Percentiles rank a stretch among this genome's conserved stretches.
Conservation (phyloP, 73 alveolate species). For the Effrenium voratum region DNA sequence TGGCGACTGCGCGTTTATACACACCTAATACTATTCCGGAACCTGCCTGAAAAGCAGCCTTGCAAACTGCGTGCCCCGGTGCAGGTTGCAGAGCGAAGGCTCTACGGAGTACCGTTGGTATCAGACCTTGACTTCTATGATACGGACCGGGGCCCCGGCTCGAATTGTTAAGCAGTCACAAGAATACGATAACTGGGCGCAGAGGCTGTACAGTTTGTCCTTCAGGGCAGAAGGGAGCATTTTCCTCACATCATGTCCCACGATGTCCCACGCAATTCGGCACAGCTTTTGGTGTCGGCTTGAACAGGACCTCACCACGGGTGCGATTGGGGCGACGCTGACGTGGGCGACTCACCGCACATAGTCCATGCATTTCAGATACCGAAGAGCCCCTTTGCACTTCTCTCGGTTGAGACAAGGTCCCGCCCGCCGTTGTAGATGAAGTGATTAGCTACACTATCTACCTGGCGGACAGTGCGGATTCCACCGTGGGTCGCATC, state of each 20-base stretch:
- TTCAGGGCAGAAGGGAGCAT: too few relatives aligned
- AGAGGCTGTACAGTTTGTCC: too few relatives aligned
- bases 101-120: constrained; percentile 55
- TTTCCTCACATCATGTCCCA: too few relatives aligned
- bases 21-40: too few relatives aligned
- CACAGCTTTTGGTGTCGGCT: not conserved
- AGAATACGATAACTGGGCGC: too few relatives aligned
- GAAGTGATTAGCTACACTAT: constrained; percentile 46
- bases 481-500: not conserved
- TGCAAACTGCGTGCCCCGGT: too few relatives aligned
- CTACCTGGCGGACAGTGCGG: constrained; percentile 53
- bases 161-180: not conserved
- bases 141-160: not conserved
- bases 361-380: not conserved
- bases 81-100: constrained; percentile 18
- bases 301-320: constrained; percentile 2
- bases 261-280: too few relatives aligned
- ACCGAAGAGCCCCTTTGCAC: not conserved
- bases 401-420: constrained; percentile 19
- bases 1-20: too few relatives aligned
- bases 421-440: constrained; percentile 18
- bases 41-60: too few relatives aligned
- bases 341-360: constrained; percentile 1
- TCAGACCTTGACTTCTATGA: constrained; percentile 21
- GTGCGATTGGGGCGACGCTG: constrained; percentile 17